Evolutionary conservation across 148 eudicot genomes (phyloP).

Genomic region (Rhododendron simsii): DNA sequence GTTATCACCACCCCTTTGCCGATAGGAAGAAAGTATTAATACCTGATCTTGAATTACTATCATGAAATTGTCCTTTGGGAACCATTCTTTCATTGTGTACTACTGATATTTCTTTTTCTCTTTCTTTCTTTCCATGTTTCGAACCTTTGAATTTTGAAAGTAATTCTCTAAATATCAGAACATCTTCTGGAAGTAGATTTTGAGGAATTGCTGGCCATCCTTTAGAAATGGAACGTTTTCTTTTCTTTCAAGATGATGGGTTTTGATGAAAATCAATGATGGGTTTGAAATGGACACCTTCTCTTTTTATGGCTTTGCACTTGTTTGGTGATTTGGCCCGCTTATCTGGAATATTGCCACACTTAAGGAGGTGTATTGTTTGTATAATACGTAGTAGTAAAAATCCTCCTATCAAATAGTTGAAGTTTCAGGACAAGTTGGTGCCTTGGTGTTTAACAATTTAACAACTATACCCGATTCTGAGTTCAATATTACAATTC

Average conservation of each 20-base stretch:
- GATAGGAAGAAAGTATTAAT: not conserved
- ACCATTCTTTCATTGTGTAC: not conserved
- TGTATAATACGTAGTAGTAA: not conserved
- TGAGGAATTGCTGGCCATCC: not conserved
- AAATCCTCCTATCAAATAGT: not conserved
- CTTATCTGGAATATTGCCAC: not conserved
- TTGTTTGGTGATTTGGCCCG: not conserved
- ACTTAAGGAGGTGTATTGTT: not conserved
- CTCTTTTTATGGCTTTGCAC: not conserved
- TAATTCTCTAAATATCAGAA: not conserved
- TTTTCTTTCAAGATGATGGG: not conserved
- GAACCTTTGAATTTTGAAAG: not conserved
- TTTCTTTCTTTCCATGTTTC: not conserved
- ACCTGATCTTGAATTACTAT: not conserved
- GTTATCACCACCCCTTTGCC: not conserved
- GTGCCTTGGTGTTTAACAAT: not conserved
- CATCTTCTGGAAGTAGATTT: not conserved
- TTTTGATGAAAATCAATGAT: not conserved
- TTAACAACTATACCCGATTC: not conserved
- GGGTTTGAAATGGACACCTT: not conserved
- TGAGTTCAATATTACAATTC: not conserved
- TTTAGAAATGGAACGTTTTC: not conserved
- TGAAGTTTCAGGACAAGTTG: not conserved
- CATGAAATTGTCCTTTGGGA: not conserved
- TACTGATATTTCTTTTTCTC: not conserved